Evolutionary conservation across 495 filamentous ascomycete species (phyloP).

Genomic region (Hyaloscypha finlandica): DNA sequence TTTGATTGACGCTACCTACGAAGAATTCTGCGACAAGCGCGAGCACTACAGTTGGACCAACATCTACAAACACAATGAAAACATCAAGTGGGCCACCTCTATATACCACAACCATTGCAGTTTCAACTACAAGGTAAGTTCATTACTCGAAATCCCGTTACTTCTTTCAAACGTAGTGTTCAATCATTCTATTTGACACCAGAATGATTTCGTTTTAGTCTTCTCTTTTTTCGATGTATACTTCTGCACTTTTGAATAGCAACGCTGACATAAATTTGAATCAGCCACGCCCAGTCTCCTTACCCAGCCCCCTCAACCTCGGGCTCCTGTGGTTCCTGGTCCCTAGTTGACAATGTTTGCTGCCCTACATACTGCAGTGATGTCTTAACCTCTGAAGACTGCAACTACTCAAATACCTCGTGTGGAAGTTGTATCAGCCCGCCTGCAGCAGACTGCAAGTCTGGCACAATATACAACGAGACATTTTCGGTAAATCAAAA

Average conservation of each 20-base stretch:
- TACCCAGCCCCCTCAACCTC: conserved; percentile 12
- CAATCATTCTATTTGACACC: background rate
- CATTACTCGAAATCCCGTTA: too few relatives aligned
- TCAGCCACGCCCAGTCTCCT: conserved; percentile 16
- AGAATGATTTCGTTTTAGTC: background rate
- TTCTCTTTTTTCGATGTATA: too few relatives aligned
- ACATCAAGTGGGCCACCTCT: background rate
- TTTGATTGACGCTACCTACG: background rate
- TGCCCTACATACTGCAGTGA: conserved; percentile 18
- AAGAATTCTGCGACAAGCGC: background rate
- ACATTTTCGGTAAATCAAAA: conserved; percentile 1
- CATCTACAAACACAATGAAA: background rate
- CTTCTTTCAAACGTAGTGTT: background rate
- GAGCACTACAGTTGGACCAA: background rate
- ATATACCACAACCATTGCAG: conserved; percentile 5
- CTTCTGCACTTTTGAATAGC: too few relatives aligned
- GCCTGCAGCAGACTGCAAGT: conserved; percentile 13
- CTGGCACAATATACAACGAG: conserved; percentile 21
- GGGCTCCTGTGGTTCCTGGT: conserved; percentile 14
- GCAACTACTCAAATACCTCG: conserved; percentile 1
- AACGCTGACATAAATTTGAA: background rate
- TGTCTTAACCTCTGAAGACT: conserved; percentile 13
- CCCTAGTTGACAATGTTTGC: conserved; percentile 22
- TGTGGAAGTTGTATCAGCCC: conserved; percentile 8
- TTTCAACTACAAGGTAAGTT: background rate